phyloP scores from a whole-genome alignment of 1,139 yeast species.

The Diutina mesorugosa region DNA sequence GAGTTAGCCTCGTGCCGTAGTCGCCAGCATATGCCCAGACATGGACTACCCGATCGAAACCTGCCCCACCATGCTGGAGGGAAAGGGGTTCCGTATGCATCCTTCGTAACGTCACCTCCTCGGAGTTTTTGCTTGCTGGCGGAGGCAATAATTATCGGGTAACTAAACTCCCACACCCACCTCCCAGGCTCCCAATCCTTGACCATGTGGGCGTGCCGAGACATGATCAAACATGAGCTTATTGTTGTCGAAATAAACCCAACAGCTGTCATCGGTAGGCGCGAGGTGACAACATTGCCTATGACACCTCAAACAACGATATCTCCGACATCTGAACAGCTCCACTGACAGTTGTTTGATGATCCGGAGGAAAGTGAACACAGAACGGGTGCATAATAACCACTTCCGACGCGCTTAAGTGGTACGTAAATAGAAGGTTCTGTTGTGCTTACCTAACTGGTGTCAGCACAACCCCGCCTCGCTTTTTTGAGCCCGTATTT shows the following conservation, averaged over 20 bases:
- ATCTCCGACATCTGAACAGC: too few relatives aligned
- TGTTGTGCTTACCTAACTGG: not conserved
- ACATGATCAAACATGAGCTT: not conserved
- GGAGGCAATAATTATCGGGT: not conserved
- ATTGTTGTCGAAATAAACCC: too few relatives aligned
- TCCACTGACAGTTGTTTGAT: too few relatives aligned
- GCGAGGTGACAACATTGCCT: too few relatives aligned
- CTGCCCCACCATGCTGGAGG: not conserved
- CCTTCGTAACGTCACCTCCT: not conserved
- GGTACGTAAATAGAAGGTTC: not conserved
- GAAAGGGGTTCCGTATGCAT: not conserved
- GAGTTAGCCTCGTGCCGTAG: not conserved
- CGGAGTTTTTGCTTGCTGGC: not conserved
- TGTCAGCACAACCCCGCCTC: not conserved
- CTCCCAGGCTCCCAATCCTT: not conserved
- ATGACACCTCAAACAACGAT: too few relatives aligned
- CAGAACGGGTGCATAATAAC: too few relatives aligned
- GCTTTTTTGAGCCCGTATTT: not conserved
- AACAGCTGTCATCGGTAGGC: too few relatives aligned
- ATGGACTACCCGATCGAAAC: not conserved
- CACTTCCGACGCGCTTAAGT: too few relatives aligned
- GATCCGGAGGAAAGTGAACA: too few relatives aligned
- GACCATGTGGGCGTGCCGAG: not conserved
- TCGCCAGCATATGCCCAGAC: not conserved
- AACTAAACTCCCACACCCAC: not conserved